Percentiles rank a stretch among this genome's conserved stretches.
Evolutionary conservation across 2,329 filamentous ascomycete genomes (phyloP).

Genomic region (Penicillium janthinellum): DNA sequence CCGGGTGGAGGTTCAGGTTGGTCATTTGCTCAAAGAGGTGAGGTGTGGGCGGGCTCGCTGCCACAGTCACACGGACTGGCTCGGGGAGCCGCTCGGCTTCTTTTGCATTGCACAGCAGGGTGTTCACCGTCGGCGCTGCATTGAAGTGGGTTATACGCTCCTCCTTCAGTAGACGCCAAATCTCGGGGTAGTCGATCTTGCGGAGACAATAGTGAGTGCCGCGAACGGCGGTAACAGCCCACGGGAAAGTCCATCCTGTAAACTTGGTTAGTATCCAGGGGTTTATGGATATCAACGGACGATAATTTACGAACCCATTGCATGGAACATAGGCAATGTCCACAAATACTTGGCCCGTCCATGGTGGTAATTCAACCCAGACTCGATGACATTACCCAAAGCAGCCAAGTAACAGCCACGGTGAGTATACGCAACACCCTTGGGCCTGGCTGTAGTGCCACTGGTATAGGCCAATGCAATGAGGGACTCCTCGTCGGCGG

Average conservation of each 20-base stretch:
- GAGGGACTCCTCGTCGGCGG: conserved; percentile 73
- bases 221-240: conserved; percentile 87
- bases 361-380: conserved; percentile 71
- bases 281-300: neutral
- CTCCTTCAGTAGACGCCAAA: conserved; percentile 85
- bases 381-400: conserved; percentile 84
- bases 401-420: conserved; percentile 83
- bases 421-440: conserved; percentile 91
- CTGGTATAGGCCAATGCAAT: conserved; percentile 92
- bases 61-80: conserved; percentile 84
- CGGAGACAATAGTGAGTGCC: conserved; percentile 94
- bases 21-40: conserved; percentile 95
- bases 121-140: conserved; percentile 95
- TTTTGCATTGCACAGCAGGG: conserved; percentile 77
- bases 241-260: conserved; percentile 78
- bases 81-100: conserved; percentile 71
- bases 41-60: conserved; percentile 84
- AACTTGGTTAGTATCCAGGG: neutral
- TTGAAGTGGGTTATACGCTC: conserved; percentile 93
- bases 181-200: conserved; percentile 91
- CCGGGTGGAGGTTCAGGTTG: conserved; percentile 78
- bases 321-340: conserved; percentile 86
- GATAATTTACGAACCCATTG: conserved; percentile 50
- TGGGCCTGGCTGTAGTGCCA: conserved; percentile 86
- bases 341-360: conserved; percentile 81